Conservation (phyloP, 163 green algal species). For the Botryococcus braunii region DNA sequence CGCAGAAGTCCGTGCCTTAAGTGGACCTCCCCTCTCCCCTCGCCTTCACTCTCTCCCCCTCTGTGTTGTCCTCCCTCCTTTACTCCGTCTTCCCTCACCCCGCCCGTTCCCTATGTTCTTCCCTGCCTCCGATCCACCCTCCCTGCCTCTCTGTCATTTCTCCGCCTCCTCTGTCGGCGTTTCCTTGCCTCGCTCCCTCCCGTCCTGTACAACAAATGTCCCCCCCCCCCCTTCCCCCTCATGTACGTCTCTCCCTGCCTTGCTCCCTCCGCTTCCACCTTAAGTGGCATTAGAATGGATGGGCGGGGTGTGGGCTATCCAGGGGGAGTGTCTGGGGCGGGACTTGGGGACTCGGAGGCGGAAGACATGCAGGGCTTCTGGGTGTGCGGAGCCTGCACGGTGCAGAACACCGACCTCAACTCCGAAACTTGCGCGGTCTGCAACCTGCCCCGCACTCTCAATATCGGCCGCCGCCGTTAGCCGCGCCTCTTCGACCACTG, state of each 20-base stretch:
- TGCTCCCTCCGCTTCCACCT: not conserved
- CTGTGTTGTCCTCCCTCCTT: too few relatives aligned
- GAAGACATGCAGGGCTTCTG: slow-evolving; percentile 41
- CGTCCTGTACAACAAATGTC: not conserved
- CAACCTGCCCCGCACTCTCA: slow-evolving; percentile 9
- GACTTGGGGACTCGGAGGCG: slow-evolving; percentile 8
- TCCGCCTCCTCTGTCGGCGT: not conserved
- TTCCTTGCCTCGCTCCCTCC: not conserved
- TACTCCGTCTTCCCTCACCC: too few relatives aligned
- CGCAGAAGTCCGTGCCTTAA: too few relatives aligned
- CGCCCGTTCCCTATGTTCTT: too few relatives aligned
- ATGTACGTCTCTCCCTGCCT: not conserved
- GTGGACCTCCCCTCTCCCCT: too few relatives aligned
- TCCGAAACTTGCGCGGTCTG: slow-evolving; percentile 36
- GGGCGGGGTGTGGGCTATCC: not conserved
- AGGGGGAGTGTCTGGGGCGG: not conserved
- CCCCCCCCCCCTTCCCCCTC: not conserved
- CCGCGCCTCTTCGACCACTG: too few relatives aligned
- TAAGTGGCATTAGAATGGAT: not conserved
- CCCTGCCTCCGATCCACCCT: too few relatives aligned
- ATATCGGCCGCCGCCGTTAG: too few relatives aligned
- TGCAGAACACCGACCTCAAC: slow-evolving; percentile 37
- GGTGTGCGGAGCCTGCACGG: slow-evolving; percentile 48
- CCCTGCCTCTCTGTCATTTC: too few relatives aligned
- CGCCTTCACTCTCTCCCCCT: too few relatives aligned